Base-by-base conservation (phyloP, 176 grass and related monocot genomes). In the Tuctoria greenei region DNA sequence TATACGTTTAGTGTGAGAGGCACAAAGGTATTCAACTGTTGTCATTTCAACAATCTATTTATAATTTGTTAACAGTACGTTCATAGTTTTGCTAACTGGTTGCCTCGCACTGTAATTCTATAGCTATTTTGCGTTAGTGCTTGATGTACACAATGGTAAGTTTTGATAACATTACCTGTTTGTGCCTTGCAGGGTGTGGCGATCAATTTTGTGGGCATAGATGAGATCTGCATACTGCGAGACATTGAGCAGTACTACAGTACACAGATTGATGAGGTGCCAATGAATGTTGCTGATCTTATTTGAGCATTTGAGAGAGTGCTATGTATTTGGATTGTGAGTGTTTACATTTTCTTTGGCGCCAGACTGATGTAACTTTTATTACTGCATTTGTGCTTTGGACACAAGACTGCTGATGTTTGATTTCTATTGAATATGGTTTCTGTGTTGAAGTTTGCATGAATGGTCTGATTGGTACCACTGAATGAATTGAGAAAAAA, bases 181-280 rank as follows among this genome's bases (percentile, higher is more conserved):
- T n/a, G n/a, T 72, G 17, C 9, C 9, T 75, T 74, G 75, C 50
- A 99, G 95, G 95, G 95, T 90, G 95, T 99, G 52, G 95, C 91
- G 0, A 99, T 99, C 79, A 99, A 99, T 78, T 99, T 99, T 74
- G 95, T 99, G 17, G 79, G 89, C 35, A 94, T 95, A 84, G 95
- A 99, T 43, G 91, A 99, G 72, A 99, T 99, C 72, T 86, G 95
- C 56, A 95, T 99, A 63, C 79, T 99, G 61, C 84, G 95, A 67
- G 91, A 99, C 55, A 99, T 99, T 4, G 91, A 99, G 62, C 95
- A 99, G 69, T 95, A 99, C 76, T 99, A 99, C 89, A 95, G 95
- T 83, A 99, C 91, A 0, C 95, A 99, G 62, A 99, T 99, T n/a
- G 95, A 99, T 65, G 95, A 99, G 75, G 95, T 99, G 95, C 95